Evolutionary conservation across 1,139 yeast genomes (phyloP).

Genomic region (Candida sp.): DNA sequence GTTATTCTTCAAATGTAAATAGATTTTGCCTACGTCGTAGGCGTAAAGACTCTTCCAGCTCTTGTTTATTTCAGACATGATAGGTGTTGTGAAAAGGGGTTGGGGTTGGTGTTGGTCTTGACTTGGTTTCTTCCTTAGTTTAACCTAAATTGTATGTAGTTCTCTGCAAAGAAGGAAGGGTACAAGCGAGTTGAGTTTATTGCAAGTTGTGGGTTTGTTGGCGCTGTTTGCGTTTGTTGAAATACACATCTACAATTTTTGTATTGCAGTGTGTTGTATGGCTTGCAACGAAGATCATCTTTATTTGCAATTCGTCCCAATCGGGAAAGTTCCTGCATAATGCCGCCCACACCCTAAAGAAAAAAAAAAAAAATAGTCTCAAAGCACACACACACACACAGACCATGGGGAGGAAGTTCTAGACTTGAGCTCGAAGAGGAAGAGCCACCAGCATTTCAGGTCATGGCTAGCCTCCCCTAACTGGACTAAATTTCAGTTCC

Average conservation of each 20-base stretch:
- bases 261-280: background rate
- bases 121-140: too few relatives aligned
- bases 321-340: background rate
- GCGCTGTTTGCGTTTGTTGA: conserved; percentile 1
- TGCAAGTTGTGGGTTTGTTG: background rate
- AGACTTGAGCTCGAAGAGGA: background rate
- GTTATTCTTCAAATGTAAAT: conserved; percentile 39
- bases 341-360: background rate
- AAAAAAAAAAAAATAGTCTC: background rate
- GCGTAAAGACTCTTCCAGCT: conserved; percentile 43
- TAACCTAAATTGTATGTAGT: background rate
- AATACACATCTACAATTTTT: background rate
- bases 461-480: too few relatives aligned
- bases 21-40: conserved; percentile 35
- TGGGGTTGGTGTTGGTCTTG: background rate
- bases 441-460: too few relatives aligned
- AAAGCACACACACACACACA: too few relatives aligned
- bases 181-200: background rate
- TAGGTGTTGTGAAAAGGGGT: background rate
- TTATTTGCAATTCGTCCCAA: conserved; percentile 1
- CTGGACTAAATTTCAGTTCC: too few relatives aligned
- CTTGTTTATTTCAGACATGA: conserved; percentile 4
- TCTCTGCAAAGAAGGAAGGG: background rate
- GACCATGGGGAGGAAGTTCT: background rate
- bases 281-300: conserved; percentile 1